These are phyloP conservation scores for Erodium trifolium DNA, from an alignment of 441 rosid genomes.

Conservation along the genomic window DNA sequence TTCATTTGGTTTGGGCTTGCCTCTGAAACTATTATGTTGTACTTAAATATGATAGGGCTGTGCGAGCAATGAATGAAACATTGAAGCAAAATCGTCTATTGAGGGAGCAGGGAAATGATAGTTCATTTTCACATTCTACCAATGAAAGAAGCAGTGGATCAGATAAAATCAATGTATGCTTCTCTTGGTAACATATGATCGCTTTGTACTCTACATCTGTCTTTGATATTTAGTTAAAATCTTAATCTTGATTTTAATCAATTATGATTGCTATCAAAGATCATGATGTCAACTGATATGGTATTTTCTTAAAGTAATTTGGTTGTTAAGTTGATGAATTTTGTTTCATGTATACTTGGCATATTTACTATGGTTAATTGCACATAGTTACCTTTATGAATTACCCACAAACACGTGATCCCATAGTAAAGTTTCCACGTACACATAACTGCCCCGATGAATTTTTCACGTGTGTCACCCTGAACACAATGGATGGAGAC, in stretches of 20 bases:
- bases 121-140: conserved; percentile 42
- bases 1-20: background rate
- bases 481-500: too few species aligned
- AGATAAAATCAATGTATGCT: conserved; percentile 59
- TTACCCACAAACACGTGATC: too few species aligned
- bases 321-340: background rate
- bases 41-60: conserved; percentile 64
- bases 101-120: conserved; percentile 52
- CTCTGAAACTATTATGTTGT: background rate
- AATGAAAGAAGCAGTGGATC: conserved; percentile 39
- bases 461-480: too few species aligned
- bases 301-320: background rate
- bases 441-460: too few species aligned
- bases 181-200: conserved; percentile 7
- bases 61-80: conserved; percentile 94
- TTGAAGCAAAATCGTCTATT: conserved; percentile 86
- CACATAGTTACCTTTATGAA: too few species aligned
- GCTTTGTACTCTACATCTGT: conserved; percentile 8
- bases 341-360: background rate
- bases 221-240: background rate
- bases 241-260: background rate
- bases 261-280: background rate
- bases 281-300: conserved; percentile 1
- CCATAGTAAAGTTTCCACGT: too few species aligned
- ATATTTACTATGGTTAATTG: background rate